Evolutionary conservation across 306 rosid species (phyloP).

Genomic region (Cicer judaicum): DNA sequence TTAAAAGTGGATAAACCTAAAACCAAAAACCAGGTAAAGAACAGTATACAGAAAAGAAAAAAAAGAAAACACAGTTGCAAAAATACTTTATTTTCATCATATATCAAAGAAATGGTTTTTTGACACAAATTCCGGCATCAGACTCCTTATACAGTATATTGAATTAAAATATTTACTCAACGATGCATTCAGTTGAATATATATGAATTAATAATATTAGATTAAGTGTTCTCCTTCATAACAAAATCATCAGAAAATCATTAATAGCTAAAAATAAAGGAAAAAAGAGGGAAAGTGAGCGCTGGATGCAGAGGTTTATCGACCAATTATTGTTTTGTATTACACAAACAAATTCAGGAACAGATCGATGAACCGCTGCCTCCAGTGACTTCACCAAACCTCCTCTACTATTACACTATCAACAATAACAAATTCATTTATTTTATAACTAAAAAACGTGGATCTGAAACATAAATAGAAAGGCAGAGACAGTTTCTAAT

Average conservation of each 20-base stretch:
- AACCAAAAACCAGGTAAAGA: background rate
- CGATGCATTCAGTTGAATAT: background rate
- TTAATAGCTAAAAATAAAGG: background rate
- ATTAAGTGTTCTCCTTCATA: constrained; percentile 13
- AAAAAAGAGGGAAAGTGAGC: constrained; percentile 59
- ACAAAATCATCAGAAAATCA: constrained; percentile 15
- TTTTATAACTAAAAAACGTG: background rate
- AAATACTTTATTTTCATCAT: background rate
- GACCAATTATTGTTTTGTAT: constrained; percentile 89
- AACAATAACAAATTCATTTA: background rate
- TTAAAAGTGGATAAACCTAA: background rate
- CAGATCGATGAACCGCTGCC: constrained; percentile 99
- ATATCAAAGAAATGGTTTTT: no score
- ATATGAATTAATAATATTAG: background rate
- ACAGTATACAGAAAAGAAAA: constrained; percentile 7
- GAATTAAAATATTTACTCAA: background rate
- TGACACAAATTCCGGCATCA: no score
- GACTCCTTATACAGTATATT: no score
- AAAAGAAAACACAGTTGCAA: background rate
- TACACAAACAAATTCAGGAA: constrained; percentile 77
- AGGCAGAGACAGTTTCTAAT: background rate
- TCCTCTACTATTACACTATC: background rate
- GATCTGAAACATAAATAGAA: no score
- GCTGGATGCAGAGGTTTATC: constrained; percentile 99
- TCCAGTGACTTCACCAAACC: constrained; percentile 84